Evolutionary conservation across 2,329 filamentous ascomycete species (phyloP).

Genomic region (Aureobasidium sp.): DNA sequence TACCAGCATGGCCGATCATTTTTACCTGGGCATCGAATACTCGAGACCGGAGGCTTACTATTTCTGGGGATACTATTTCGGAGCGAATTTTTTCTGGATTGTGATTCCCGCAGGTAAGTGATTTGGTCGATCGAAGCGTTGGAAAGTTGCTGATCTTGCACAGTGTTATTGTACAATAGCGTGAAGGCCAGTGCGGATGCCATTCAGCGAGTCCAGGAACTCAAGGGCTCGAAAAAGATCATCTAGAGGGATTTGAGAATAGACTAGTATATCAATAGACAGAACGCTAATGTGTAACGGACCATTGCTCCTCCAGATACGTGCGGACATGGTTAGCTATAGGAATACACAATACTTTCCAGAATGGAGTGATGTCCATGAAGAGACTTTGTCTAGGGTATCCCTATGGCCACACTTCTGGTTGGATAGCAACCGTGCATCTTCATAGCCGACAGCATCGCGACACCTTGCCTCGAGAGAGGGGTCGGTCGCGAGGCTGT

Average conservation of each 20-base stretch:
- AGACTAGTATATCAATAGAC: not conserved
- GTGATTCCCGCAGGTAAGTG: conserved; percentile 48
- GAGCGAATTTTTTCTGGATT: conserved; percentile 61
- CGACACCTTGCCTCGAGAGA: too few species aligned
- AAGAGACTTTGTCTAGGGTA: not conserved
- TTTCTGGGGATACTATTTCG: conserved; percentile 57
- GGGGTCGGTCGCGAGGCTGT: too few species aligned
- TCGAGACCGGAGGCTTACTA: conserved; percentile 54
- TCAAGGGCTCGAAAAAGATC: conserved; percentile 18
- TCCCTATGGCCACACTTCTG: not conserved
- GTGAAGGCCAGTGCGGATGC: conserved; percentile 28
- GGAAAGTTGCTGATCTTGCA: not conserved
- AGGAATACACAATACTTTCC: not conserved
- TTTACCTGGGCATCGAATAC: conserved; percentile 44
- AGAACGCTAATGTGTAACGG: not conserved
- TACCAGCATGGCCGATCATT: conserved; percentile 53
- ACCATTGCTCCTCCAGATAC: not conserved
- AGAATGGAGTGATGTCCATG: not conserved
- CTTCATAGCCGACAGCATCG: too few species aligned
- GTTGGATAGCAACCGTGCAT: not conserved
- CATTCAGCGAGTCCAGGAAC: conserved; percentile 27
- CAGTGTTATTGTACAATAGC: conserved; percentile 31
- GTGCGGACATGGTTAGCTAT: not conserved
- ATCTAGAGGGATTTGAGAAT: not conserved
- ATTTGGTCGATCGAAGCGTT: not conserved